Percentiles rank a stretch among this genome's conserved stretches.
Conservation (phyloP, 2,329 filamentous ascomycete species). For the Metarhizium robertsii region DNA sequence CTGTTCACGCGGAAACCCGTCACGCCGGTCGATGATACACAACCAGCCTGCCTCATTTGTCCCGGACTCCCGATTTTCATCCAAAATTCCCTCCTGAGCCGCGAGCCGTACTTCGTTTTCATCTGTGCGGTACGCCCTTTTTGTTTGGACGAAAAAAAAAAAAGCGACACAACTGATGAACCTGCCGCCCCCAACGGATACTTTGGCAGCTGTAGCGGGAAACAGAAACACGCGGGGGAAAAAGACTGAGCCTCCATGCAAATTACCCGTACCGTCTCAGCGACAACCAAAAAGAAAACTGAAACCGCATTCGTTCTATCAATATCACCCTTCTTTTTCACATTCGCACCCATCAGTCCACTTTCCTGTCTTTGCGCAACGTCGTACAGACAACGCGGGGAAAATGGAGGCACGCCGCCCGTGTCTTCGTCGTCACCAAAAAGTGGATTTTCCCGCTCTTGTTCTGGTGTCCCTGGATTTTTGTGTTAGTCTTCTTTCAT, state of each 20-base stretch:
- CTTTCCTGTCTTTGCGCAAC: not conserved
- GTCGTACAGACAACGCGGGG: not conserved
- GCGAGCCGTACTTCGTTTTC: not conserved
- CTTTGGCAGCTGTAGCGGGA: not conserved
- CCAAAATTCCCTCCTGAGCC: not conserved
- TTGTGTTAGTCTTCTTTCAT: not conserved
- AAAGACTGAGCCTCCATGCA: not conserved
- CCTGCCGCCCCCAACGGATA: not conserved
- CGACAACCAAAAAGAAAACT: not conserved
- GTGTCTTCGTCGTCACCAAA: not conserved
- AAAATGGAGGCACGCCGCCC: not conserved
- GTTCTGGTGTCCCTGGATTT: not conserved
- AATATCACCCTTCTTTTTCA: not conserved
- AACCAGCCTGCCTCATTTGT: not conserved
- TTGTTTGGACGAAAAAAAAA: not conserved
- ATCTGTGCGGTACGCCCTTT: not conserved
- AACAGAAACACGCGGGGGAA: not conserved
- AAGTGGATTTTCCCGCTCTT: not conserved
- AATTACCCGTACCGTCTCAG: not conserved
- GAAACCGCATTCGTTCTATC: not conserved
- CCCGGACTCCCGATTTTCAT: not conserved
- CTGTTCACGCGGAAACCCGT: not conserved
- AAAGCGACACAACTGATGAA: not conserved
- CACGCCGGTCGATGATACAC: not conserved
- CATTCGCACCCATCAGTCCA: too few species aligned